Conservation (phyloP, 305 asterid species). For the Fraxinus sp. region DNA sequence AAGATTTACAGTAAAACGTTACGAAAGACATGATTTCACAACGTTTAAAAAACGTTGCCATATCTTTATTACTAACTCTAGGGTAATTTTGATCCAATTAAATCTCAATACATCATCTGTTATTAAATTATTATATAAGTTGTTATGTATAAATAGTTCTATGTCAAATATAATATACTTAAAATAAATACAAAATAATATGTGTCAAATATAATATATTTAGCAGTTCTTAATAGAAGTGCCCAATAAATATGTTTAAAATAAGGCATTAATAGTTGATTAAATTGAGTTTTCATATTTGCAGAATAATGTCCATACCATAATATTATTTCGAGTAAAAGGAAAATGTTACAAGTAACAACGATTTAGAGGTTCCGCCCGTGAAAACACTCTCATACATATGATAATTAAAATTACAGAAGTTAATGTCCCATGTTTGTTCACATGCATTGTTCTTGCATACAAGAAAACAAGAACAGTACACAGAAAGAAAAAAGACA, state of each 20-base stretch:
- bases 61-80: not conserved
- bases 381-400: constrained; percentile 1
- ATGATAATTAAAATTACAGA: constrained; percentile 28
- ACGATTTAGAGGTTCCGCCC: not conserved
- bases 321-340: not conserved
- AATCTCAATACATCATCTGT: too few relatives aligned
- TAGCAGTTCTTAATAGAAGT: not conserved
- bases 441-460: constrained; percentile 34
- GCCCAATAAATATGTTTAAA: too few relatives aligned
- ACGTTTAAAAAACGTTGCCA: too few relatives aligned
- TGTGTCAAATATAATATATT: not conserved
- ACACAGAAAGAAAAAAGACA: constrained; percentile 1
- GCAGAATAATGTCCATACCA: not conserved
- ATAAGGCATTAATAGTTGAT: not conserved
- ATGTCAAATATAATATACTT: not conserved
- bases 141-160: too few relatives aligned
- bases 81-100: not conserved
- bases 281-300: not conserved
- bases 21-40: too few relatives aligned
- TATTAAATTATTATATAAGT: too few relatives aligned
- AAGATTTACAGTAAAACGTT: too few relatives aligned
- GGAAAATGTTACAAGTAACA: not conserved
- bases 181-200: not conserved
- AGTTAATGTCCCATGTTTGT: constrained; percentile 33
- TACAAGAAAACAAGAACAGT: constrained; percentile 30